Evolutionary conservation across 2,329 filamentous ascomycete genomes (phyloP).

Genomic region (Apiospora arundinis): DNA sequence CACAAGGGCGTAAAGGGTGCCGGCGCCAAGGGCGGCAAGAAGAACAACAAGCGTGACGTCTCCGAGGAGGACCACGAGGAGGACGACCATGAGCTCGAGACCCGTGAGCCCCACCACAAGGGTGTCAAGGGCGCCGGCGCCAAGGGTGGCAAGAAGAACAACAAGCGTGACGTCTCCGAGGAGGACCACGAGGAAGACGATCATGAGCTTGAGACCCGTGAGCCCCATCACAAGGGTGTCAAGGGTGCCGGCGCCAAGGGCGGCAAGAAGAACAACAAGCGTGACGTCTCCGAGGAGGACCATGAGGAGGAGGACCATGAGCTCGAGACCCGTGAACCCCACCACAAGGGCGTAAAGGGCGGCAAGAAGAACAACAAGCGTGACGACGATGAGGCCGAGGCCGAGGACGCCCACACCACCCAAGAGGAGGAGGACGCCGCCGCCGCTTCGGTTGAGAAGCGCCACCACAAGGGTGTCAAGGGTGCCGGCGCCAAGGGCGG

Average conservation of each 20-base stretch:
- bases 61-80: background rate
- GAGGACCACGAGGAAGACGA: background rate
- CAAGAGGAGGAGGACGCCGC: conserved; percentile 26
- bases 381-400: conserved; percentile 15
- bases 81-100: conserved; percentile 22
- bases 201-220: conserved; percentile 23
- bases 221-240: conserved; percentile 20
- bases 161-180: conserved; percentile 6
- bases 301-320: conserved; percentile 14
- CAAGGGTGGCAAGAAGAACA: background rate
- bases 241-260: conserved; percentile 2
- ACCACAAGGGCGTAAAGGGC: conserved; percentile 15
- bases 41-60: conserved; percentile 24
- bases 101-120: conserved; percentile 22
- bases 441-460: background rate
- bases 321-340: conserved; percentile 22
- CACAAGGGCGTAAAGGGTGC: conserved; percentile 4
- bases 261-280: conserved; percentile 2
- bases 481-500: conserved; percentile 21
- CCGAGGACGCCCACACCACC: background rate
- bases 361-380: conserved; percentile 5
- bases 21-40: conserved; percentile 18
- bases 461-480: conserved; percentile 20
- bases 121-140: background rate
- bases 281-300: background rate